Base-by-base conservation (phyloP, 2,329 filamentous ascomycete genomes). In the Epichloe baconii region DNA sequence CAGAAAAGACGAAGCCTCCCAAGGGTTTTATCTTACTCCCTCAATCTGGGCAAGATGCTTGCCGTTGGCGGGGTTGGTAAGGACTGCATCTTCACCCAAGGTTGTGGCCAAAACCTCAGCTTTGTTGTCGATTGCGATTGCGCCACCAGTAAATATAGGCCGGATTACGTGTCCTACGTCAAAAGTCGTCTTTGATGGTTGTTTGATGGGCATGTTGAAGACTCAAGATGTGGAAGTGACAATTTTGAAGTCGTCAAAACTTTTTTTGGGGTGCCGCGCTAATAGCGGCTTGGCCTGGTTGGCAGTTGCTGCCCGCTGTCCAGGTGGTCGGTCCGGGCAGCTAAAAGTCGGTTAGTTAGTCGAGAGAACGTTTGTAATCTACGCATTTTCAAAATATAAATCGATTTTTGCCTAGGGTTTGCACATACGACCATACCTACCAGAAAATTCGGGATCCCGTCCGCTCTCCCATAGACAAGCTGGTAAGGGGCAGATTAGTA, bases 61-160 rank as follows among this genome's bases (percentile, higher is more conserved):
- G 40, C 91, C 90, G 37, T 84, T 93, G 59, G 83, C 78, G 56
- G 95, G 76, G 68, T 96, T 83, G 23, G 91, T 93, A 59, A 98
- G 73, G 50, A 97, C 72, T 17, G 82, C 90, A 78, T 96, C 88
- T 66, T 98, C 93, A 37, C 87, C 89, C n/a, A 97, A 72, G 37
- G 86, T 89, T 23, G 89, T 89, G 43, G 89, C 91, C 50, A 98
- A 76, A 56, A 97, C 80, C 60, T 80, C 80, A 48, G 89, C 89
- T 69, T 81, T 80, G 66, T 83, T 79, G 72, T 91, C 88, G 54
- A 97, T 78, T 34, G 88, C 82, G 53, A 95, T 82, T 57, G 86
- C 85, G 43, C 93, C 93, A 50, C 93, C 93, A 2, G 91, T 95
- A 64, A 93, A 96, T 47, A 97, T 91, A 19, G 93, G 93, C 60